Percentiles rank a stretch among this genome's conserved stretches.
phyloP scores from a whole-genome alignment of 495 filamentous ascomycete species.

The Podospora fimiseda region DNA sequence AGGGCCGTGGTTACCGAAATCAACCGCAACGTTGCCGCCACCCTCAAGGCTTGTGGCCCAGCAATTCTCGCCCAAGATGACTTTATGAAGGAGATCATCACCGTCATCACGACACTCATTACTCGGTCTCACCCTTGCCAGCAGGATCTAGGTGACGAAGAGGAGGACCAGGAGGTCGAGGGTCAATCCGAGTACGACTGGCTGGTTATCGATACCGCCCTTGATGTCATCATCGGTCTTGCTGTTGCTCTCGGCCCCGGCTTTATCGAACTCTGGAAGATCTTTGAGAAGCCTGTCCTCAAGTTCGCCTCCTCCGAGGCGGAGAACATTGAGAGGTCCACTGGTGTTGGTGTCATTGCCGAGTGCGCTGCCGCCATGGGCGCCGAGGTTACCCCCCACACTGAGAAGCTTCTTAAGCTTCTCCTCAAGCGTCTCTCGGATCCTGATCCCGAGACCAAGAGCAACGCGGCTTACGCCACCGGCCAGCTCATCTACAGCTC shows the following conservation, averaged over 20 bases:
- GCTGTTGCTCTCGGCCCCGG: slow-evolving; percentile 72
- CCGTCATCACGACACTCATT: slow-evolving; percentile 68
- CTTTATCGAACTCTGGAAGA: slow-evolving; percentile 84
- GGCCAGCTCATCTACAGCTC: slow-evolving; percentile 79
- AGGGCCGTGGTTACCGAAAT: slow-evolving; percentile 88
- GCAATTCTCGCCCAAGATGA: slow-evolving; percentile 69
- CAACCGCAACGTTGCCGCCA: slow-evolving; percentile 89
- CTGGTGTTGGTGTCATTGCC: slow-evolving; percentile 83
- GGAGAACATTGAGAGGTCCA: slow-evolving; percentile 78
- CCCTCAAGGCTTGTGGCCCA: slow-evolving; percentile 85
- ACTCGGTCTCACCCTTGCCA: slow-evolving; percentile 89
- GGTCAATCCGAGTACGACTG: slow-evolving; percentile 95
- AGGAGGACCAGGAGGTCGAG: slow-evolving; percentile 57
- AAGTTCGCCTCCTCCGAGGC: slow-evolving; percentile 74
- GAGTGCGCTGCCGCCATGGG: slow-evolving; percentile 89
- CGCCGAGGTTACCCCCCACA: slow-evolving; percentile 66
- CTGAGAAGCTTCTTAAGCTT: slow-evolving; percentile 65
- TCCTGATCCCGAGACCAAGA: slow-evolving; percentile 86
- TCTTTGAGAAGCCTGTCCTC: slow-evolving; percentile 83
- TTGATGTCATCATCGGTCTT: slow-evolving; percentile 81
- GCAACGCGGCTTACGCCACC: slow-evolving; percentile 86
- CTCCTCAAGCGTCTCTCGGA: slow-evolving; percentile 83
- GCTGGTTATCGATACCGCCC: slow-evolving; percentile 87
- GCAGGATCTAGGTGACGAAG: slow-evolving; percentile 75
- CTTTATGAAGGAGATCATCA: slow-evolving; percentile 50